phyloP scores from a whole-genome alignment of 306 rosid species.

The Bauhinia variegata region DNA sequence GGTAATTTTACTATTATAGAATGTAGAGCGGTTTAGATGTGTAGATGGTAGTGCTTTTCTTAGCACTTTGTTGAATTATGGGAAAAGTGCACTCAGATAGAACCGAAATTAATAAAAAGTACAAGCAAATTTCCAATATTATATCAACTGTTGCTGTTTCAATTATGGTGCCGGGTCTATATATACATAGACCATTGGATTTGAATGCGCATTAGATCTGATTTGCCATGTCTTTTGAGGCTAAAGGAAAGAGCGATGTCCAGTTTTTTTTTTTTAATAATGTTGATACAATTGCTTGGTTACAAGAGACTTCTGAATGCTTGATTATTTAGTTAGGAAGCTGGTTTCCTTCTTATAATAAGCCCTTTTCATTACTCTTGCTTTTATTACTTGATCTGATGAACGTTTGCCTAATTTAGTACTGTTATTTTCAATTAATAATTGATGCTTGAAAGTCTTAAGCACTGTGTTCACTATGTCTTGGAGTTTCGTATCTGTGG shows the following conservation, averaged over 20 bases:
- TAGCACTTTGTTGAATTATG: conserved; percentile 27
- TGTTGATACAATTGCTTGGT: neutral
- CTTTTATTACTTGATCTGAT: neutral
- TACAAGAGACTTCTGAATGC: neutral
- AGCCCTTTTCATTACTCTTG: too few relatives aligned
- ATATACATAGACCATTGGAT: too few relatives aligned
- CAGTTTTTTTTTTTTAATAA: neutral
- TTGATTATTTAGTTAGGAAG: neutral
- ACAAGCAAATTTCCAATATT: conserved; percentile 27
- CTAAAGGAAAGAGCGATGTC: neutral
- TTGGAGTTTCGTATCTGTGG: neutral
- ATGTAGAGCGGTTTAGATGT: conserved; percentile 46
- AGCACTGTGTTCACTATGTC: neutral
- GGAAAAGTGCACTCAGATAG: conserved; percentile 19
- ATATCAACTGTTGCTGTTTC: too few relatives aligned
- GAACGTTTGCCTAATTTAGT: neutral
- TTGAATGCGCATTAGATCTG: conserved; percentile 20
- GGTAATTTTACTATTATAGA: conserved; percentile 36
- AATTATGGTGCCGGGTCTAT: too few relatives aligned
- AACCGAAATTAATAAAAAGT: conserved; percentile 36
- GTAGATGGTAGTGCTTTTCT: conserved; percentile 30
- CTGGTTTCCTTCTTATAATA: neutral
- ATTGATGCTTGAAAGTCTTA: neutral
- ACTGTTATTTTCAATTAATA: neutral
- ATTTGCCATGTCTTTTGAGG: neutral